These are phyloP conservation scores for Ambrosiella cleistominuta DNA, from an alignment of 2,329 filamentous ascomycete species.

Conservation along the genomic window DNA sequence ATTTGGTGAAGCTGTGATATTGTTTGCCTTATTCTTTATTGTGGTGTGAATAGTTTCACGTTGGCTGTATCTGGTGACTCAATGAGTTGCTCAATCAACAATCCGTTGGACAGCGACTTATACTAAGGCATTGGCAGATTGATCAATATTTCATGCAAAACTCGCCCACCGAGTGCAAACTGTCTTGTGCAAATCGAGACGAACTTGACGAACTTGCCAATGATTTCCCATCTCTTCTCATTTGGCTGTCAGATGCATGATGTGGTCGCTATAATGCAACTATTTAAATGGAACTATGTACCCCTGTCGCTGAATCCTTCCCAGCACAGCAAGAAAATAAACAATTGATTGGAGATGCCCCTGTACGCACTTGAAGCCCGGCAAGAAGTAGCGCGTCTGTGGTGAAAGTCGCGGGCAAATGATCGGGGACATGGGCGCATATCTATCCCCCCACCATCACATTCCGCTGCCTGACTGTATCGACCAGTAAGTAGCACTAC, in stretches of 20 bases:
- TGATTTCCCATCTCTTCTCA: constrained; percentile 1
- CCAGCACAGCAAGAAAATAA: constrained; percentile 9
- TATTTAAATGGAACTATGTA: background rate
- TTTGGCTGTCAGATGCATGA: background rate
- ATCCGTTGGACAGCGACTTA: no score
- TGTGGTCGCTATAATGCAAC: background rate
- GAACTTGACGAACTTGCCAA: background rate
- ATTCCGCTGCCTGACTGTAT: background rate
- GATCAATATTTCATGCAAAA: background rate
- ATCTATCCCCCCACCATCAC: background rate
- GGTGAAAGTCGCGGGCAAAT: constrained; percentile 6
- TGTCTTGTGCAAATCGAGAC: background rate
- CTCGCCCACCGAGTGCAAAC: no score
- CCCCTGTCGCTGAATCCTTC: background rate
- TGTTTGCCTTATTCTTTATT: background rate
- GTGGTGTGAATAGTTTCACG: no score
- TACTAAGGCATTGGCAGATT: no score
- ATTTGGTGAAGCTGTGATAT: background rate
- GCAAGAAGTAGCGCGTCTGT: constrained; percentile 6
- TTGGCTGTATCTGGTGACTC: no score
- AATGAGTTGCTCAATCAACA: no score
- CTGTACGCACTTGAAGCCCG: constrained; percentile 2
- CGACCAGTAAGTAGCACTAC: background rate
- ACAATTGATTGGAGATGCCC: constrained; percentile 3
- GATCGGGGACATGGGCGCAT: background rate